A percentile compares a stretch with the other conserved stretches of the same genome.
Conservation (phyloP, 345 rosid genomes). For the Brassica nigra region DNA sequence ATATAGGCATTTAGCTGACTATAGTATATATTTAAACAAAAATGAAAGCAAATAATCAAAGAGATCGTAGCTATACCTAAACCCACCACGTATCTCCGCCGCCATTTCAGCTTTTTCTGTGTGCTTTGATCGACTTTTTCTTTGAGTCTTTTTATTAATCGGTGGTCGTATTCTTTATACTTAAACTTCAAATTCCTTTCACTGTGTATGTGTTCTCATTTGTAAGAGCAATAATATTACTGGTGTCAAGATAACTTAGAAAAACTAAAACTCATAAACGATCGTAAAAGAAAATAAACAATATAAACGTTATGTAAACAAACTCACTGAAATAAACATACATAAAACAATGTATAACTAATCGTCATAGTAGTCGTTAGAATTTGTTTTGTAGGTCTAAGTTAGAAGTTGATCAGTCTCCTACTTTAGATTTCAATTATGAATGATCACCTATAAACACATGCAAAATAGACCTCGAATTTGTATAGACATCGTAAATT, state of each 20-base stretch:
- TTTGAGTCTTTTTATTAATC: neutral
- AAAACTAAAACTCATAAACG: neutral
- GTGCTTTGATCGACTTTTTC: constrained; percentile 28
- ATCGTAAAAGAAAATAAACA: neutral
- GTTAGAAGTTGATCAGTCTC: neutral
- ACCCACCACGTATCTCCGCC: constrained; percentile 48
- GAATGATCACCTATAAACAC: neutral
- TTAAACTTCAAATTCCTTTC: neutral
- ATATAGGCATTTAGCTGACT: constrained; percentile 29
- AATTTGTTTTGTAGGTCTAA: neutral
- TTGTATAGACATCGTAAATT: neutral
- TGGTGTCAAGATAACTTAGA: neutral
- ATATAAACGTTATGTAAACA: neutral
- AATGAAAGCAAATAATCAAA: constrained; percentile 32
- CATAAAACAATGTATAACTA: neutral
- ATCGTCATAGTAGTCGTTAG: neutral
- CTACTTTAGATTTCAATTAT: neutral
- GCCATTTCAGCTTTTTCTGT: constrained; percentile 38
- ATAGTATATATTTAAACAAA: neutral
- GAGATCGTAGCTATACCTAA: constrained; percentile 29
- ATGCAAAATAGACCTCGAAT: neutral
- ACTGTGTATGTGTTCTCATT: neutral
- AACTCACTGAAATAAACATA: neutral
- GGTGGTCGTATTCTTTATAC: neutral
- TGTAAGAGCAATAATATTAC: neutral